Base-by-base conservation (phyloP, 257 asterid genomes). In the Fraxinus americana region DNA sequence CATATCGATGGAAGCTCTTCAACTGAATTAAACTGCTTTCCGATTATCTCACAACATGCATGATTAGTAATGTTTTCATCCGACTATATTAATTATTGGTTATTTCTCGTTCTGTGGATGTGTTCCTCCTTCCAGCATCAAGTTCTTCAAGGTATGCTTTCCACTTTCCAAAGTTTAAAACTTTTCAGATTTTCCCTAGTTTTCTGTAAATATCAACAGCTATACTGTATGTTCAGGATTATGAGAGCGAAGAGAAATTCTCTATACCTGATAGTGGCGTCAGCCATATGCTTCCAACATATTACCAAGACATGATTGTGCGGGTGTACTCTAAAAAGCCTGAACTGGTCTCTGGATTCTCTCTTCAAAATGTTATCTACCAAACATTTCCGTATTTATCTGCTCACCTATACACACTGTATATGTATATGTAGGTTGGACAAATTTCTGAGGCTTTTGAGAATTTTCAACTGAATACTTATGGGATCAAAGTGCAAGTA, bases 251-350 rank as follows among this genome's bases (percentile, higher is more conserved):
- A 13, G 96, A 88, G 75, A 93, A 86, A 80, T 85, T 93, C 80
- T 30, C 90, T 7, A 86, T 95, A 69, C 50, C 94, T 54, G 92
- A 95, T 80, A 89, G 89, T 69, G 90, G 90, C 32, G 70, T 95
- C 83, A 95, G 99, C 86, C 97, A 93, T 90, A 83, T 95, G 89
- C 91, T 95, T 82, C 98, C 99, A 43, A 72, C 97, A 34, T 91
- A 79, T 76, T 92, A 81, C 77, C 94, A 93, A 81, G 99, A 95
- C 85, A 90, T 90, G 96, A 93, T 95, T 61, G 99, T 95, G 80
- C 89, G 97, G 79, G 97, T 95, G 72, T 95, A 95, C 83, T 88
- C 98, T 83, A 95, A 89, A 87, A 91, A 88, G 88, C 90, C 94
- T 70, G 93, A 88, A 89, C 90, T 91, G 97, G 99, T 95, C 83